phyloP scores from a whole-genome alignment of 2,329 filamentous ascomycete genomes.

The Rhexocercosporidium sp. region DNA sequence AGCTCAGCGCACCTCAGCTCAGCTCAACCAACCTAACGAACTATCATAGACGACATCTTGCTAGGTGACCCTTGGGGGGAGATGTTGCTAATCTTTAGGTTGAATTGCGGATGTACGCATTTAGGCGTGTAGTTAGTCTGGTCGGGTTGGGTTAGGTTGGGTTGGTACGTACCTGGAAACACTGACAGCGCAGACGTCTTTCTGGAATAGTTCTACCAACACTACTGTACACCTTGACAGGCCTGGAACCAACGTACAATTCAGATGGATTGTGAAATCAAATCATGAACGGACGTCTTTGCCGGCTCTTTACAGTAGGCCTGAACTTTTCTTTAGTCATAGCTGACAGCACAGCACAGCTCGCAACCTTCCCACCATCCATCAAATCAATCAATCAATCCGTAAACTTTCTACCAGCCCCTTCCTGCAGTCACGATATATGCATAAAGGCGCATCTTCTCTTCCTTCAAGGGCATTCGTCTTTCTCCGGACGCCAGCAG shows the following conservation, averaged over 20 bases:
- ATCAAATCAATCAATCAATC: too few species aligned
- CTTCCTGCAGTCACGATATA: not conserved
- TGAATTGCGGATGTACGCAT: not conserved
- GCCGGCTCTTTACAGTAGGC: too few species aligned
- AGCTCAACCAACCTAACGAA: too few species aligned
- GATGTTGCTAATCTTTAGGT: not conserved
- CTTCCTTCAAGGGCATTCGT: too few species aligned
- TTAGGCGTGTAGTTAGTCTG: not conserved
- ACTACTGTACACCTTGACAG: too few species aligned
- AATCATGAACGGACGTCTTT: not conserved
- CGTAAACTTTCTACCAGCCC: not conserved
- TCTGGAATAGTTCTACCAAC: not conserved
- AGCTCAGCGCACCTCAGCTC: too few species aligned
- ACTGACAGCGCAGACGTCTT: not conserved
- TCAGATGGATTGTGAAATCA: slow-evolving; percentile 10
- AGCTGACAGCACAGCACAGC: not conserved
- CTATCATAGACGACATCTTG: too few species aligned
- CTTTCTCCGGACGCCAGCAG: not conserved
- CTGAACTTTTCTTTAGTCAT: not conserved
- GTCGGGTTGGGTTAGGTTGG: not conserved
- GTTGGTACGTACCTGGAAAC: not conserved
- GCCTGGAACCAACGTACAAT: too few species aligned
- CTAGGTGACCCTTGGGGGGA: too few species aligned
- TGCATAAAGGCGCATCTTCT: not conserved
- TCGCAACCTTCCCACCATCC: too few species aligned